Evolutionary conservation across 495 filamentous ascomycete species (phyloP).

Genomic region (Poronia punctata): DNA sequence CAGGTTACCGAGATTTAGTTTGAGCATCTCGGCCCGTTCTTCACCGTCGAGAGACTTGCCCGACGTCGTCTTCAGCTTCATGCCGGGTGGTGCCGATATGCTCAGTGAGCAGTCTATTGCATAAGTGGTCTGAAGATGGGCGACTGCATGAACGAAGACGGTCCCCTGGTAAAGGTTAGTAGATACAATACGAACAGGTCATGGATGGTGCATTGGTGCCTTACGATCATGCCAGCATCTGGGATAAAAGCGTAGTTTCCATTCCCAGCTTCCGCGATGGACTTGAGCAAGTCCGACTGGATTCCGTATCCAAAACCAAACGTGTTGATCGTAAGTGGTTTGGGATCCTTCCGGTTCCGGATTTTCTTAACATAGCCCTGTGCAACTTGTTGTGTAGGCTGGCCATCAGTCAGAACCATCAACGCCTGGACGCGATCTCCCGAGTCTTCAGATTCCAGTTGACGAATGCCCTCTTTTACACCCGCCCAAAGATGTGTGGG

Average conservation of each 20-base stretch:
- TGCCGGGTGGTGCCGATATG: conserved; percentile 24
- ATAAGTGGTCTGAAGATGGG: conserved; percentile 40
- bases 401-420: conserved; percentile 43
- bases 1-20: conserved; percentile 31
- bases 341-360: conserved; percentile 9
- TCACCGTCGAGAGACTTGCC: conserved; percentile 27
- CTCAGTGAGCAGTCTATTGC: conserved; percentile 28
- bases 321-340: conserved; percentile 36
- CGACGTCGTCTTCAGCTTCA: conserved; percentile 26
- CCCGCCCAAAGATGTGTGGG: conserved; percentile 40
- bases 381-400: conserved; percentile 33
- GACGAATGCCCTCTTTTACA: conserved; percentile 26
- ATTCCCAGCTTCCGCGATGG: conserved; percentile 34
- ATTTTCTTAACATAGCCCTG: conserved; percentile 36
- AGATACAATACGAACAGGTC: background rate
- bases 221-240: conserved; percentile 42
- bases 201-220: background rate
- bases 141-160: conserved; percentile 41
- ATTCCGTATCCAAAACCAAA: conserved; percentile 42
- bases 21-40: conserved; percentile 11
- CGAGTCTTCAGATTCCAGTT: conserved; percentile 20
- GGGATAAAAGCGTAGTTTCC: conserved; percentile 44
- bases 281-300: conserved; percentile 36
- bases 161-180: conserved; percentile 25
- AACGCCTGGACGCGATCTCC: conserved; percentile 30